Evolutionary conservation across 495 filamentous ascomycete species (phyloP).

Genomic region (Choiromyces venosus): DNA sequence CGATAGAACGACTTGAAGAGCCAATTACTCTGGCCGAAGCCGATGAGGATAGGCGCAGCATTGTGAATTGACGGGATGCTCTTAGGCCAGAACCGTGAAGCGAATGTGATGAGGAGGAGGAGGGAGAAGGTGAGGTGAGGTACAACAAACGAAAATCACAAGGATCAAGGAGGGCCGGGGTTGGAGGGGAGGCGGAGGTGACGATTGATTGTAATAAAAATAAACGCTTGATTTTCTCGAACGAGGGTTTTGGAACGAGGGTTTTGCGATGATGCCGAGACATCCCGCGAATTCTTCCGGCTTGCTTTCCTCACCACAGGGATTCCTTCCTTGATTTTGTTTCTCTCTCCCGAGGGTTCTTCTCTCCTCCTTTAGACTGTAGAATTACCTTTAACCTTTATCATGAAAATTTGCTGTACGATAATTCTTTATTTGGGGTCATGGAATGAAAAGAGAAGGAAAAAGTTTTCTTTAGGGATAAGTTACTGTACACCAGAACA

Average conservation of each 20-base stretch:
- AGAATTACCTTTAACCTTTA: background rate
- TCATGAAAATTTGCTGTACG: background rate
- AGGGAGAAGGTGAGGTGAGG: conserved; percentile 1
- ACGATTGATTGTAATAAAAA: conserved; percentile 15
- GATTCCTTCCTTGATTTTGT: background rate
- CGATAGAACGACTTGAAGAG: background rate
- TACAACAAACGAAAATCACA: background rate
- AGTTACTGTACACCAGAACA: too few species aligned
- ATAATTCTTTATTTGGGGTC: background rate
- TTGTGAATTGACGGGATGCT: conserved; percentile 18
- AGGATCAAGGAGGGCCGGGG: background rate
- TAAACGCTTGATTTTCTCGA: background rate
- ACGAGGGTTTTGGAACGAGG: background rate
- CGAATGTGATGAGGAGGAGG: conserved; percentile 12
- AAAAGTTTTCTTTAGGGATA: background rate
- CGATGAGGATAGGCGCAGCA: conserved; percentile 40
- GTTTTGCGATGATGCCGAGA: background rate
- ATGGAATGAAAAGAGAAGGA: background rate
- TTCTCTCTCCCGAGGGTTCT: background rate
- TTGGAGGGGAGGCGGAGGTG: conserved; percentile 21
- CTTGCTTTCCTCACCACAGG: background rate
- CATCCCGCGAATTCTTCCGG: background rate
- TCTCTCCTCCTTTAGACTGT: too few species aligned
- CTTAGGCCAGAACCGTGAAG: background rate
- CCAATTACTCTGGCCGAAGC: conserved; percentile 38